Conservation (phyloP, 1,284 basidiomycete species). For the Tranzscheliella williamsii region DNA sequence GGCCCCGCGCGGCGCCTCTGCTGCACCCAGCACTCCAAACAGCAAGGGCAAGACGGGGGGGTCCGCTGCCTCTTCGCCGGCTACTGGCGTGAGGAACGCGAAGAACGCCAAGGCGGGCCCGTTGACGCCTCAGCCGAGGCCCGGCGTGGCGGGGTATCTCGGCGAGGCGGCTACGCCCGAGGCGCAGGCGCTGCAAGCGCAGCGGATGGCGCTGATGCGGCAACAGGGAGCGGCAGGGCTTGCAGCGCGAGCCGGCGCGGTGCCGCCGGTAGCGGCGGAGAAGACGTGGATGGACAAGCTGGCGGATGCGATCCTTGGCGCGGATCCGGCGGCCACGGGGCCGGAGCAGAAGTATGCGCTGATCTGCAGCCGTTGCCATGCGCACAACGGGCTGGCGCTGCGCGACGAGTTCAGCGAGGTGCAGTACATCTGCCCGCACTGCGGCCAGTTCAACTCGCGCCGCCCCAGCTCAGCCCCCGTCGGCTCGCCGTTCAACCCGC, state of each 20-base stretch:
- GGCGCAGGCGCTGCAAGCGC: slow-evolving; percentile 23
- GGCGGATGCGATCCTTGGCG: slow-evolving; percentile 62
- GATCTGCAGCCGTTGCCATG: slow-evolving; percentile 88
- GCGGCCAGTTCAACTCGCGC: slow-evolving; percentile 71
- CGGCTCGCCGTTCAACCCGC: slow-evolving; percentile 46
- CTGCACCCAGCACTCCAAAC: not conserved
- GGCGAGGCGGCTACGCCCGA: slow-evolving; percentile 13
- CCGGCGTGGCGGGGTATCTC: not conserved
- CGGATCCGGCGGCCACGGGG: slow-evolving; percentile 58
- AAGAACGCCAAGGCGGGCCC: not conserved
- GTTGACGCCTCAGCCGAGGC: not conserved
- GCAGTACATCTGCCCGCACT: slow-evolving; percentile 77
- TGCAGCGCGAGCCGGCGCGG: not conserved
- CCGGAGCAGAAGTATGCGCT: slow-evolving; percentile 73
- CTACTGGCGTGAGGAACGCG: not conserved
- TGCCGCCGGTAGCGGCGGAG: slow-evolving; percentile 6
- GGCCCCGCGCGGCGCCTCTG: slow-evolving; percentile 32
- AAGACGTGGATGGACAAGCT: slow-evolving; percentile 61
- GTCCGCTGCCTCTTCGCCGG: not conserved
- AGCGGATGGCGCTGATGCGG: slow-evolving; percentile 36
- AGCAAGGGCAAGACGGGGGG: slow-evolving; percentile 1
- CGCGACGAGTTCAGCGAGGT: slow-evolving; percentile 86
- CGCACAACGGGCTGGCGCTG: slow-evolving; percentile 90
- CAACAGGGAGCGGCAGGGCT: slow-evolving; percentile 7
- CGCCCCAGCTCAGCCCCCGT: slow-evolving; percentile 55